Percentiles rank a stretch among this genome's conserved stretches.
phyloP scores from a whole-genome alignment of 352 stramenopile genomes.

The Elongisporangium prolatum region DNA sequence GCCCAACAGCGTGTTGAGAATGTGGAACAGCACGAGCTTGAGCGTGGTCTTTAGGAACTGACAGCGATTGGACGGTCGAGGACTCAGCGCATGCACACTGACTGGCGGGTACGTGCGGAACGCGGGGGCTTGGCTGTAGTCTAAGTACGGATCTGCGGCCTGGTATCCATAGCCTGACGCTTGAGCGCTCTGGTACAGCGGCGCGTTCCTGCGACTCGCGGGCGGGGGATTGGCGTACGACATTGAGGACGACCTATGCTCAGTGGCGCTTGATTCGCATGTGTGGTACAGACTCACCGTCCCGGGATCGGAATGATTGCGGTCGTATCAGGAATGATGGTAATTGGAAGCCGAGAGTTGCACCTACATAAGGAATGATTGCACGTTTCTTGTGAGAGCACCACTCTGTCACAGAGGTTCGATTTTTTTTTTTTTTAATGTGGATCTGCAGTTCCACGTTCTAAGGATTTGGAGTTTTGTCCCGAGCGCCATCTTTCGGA shows the following conservation, averaged over 20 bases:
- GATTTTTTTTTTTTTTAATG: too few species aligned
- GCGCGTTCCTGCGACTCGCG: too few species aligned
- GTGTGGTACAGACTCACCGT: neutral
- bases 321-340: neutral
- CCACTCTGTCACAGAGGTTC: too few species aligned
- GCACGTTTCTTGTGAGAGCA: too few species aligned
- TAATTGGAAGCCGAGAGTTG: neutral
- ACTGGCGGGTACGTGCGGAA: neutral
- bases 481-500: too few species aligned
- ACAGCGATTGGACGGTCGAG: conserved; percentile 2
- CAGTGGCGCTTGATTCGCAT: neutral
- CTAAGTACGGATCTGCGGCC: neutral
- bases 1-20: conserved; percentile 54
- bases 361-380: too few species aligned
- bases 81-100: neutral
- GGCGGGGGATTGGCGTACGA: neutral
- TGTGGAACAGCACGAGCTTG: conserved; percentile 52
- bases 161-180: neutral
- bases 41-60: conserved; percentile 33
- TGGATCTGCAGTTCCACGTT: too few species aligned
- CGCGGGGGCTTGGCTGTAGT: neutral
- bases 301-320: neutral
- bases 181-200: neutral
- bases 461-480: too few species aligned
- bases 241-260: neutral